Evolutionary conservation across 257 asterid species (phyloP), one percentile per base, ranked within the genome.

Genomic region (Nicotiana otophora): DNA sequence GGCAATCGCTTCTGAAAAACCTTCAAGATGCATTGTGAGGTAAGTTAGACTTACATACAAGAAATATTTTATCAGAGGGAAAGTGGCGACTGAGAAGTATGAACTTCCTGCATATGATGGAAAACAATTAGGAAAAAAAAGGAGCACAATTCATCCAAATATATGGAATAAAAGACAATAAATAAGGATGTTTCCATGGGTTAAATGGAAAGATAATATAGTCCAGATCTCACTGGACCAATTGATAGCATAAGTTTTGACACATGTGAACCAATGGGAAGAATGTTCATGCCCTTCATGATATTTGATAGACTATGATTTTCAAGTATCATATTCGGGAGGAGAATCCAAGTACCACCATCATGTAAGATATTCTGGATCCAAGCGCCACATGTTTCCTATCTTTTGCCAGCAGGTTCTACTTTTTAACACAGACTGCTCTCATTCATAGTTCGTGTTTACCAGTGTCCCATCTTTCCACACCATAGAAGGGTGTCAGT

Each of bases 1-100:
- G 99, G 98, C 86, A 95, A 90, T 84, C 98, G 95, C 89, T 95
- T 95, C 87, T 95, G 99, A 89, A 95, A 95, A 84, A 95, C 97
- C 99, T 95, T 90, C 77, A 83, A 81, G 60, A 82, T n/a, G 81
- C 83, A 78, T 67, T 46, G 86, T 69, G 66, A 82, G 68, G 68
- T 80, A 54, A 78, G 74, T 57, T 61, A 31, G 77, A 72, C 54
- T 5, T 31, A 61, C 78, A 31, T 65, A 33, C 69, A 84, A 53
- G 80, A 79, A 82, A 83, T 82, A 84, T 39, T 46, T 80, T 10
- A 51, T 0, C 2, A 5, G 51, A 15, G 63, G 46, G 26, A 51
- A 23, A 26, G 14, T 7, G 63, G 34, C 8, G 5, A 51, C 80
- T 15, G 63, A 74, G 42, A 48, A 74, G 26, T 48, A 51, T 48